Conservation (phyloP, 148 eudicot genomes). For the Fagopyrum tataricum region DNA sequence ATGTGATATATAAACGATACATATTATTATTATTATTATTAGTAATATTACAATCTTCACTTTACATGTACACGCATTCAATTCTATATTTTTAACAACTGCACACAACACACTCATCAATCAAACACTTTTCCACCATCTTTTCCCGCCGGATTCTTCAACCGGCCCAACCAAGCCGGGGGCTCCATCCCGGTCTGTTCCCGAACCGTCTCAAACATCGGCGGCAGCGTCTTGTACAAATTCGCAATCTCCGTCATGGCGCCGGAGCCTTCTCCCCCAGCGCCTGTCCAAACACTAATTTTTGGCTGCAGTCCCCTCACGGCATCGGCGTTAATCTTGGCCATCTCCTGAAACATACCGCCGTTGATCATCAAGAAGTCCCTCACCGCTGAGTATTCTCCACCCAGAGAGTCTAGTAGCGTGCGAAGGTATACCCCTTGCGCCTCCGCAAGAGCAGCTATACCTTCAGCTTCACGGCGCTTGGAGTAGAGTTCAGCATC, state of each 20-base stretch:
- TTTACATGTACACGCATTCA: too few species aligned
- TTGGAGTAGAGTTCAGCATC: conserved; percentile 48
- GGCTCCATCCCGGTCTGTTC: conserved; percentile 62
- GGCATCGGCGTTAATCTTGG: conserved; percentile 43
- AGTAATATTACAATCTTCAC: too few species aligned
- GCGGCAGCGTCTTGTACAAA: conserved; percentile 47
- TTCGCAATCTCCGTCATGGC: conserved; percentile 43
- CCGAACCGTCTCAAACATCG: conserved; percentile 44
- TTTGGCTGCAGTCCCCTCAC: conserved; percentile 41
- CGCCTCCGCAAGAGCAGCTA: conserved; percentile 35
- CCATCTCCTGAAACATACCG: conserved; percentile 46
- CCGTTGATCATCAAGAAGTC: conserved; percentile 54
- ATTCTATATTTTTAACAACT: too few species aligned
- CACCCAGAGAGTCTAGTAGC: conserved; percentile 33
- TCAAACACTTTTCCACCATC: background rate
- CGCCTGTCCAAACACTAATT: conserved; percentile 51
- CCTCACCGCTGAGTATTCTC: conserved; percentile 36
- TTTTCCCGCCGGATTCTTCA: conserved; percentile 6
- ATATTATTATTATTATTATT: too few species aligned
- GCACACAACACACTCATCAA: background rate
- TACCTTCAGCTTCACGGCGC: conserved; percentile 42
- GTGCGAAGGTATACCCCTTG: conserved; percentile 38
- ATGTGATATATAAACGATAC: too few species aligned
- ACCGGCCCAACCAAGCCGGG: conserved; percentile 51
- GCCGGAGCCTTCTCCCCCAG: conserved; percentile 18